Evolutionary conservation across 192 early-diverging fungal species (phyloP).

Genomic region (Anaeromyces robustus): DNA sequence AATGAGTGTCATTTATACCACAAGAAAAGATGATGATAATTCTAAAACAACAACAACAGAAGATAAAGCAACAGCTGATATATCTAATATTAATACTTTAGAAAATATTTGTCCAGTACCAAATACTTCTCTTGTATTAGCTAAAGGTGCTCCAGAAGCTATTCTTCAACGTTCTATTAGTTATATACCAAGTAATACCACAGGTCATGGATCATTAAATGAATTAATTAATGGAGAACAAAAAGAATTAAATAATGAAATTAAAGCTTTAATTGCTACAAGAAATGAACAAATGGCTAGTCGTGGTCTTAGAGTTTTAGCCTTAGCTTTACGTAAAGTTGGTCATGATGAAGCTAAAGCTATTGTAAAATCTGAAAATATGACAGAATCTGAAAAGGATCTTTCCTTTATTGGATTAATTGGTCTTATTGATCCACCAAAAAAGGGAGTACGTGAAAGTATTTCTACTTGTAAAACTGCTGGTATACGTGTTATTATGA

Average conservation of each 20-base stretch:
- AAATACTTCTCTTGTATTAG: conserved; percentile 38
- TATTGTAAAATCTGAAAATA: conserved; percentile 18
- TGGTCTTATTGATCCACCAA: conserved; percentile 86
- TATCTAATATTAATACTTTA: neutral
- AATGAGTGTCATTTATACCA: conserved; percentile 70
- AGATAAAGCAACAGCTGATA: neutral
- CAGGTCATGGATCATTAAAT: conserved; percentile 5
- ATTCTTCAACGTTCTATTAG: conserved; percentile 54
- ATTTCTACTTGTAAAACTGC: conserved; percentile 73
- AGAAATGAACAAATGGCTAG: conserved; percentile 55
- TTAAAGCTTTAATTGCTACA: conserved; percentile 11
- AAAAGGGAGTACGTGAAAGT: conserved; percentile 61
- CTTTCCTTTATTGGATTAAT: conserved; percentile 79
- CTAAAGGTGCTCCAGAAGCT: conserved; percentile 88
- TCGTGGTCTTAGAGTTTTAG: conserved; percentile 75
- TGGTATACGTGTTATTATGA: conserved; percentile 92
- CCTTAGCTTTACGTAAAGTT: conserved; percentile 55
- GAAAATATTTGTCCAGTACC: neutral
- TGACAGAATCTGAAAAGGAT: conserved; percentile 45
- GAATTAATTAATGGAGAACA: neutral
- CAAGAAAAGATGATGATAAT: neutral
- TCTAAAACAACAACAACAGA: conserved; percentile 7
- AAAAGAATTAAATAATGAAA: conserved; percentile 1
- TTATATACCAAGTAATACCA: conserved; percentile 19
- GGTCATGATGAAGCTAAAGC: conserved; percentile 32